Evolutionary conservation across 176 grass and related monocot genomes (phyloP), one percentile per base, ranked within the genome.

Genomic region (Luzula sylvatica): DNA sequence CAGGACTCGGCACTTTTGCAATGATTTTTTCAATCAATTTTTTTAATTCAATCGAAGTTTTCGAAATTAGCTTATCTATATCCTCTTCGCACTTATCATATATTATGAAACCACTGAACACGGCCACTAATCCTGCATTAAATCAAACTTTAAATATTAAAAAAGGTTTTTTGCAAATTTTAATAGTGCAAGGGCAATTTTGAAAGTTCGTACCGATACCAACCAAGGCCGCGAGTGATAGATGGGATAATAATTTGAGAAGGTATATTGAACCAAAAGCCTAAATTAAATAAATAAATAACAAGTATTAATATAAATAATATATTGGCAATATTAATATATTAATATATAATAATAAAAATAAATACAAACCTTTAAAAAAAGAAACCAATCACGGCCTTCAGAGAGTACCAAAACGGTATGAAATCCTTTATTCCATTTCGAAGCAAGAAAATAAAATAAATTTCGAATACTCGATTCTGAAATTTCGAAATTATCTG

Each of bases 81-180:
- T 89, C 92, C 51, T 82, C 70, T 58, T 98, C 85, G 29, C 74
- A 90, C 55, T 98, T 84, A 42, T 98, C 92, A 53, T 98, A 98
- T 67, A 98, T 78, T 38, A 96, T 82, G 68, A 96, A 96, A 70
- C 83, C 63, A 56, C 70, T 73, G 59, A 90, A 98, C 62, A 75
- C 47, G 38, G 67, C 86, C 67, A 82, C 55, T 47, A 90, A 50
- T 38, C 49, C 92, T 98, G 81, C 68, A 73, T n/a, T 51, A 11
- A 67, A 42, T 7, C 17, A 53, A 42, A 30, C 16, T 4, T 46
- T 52, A n/a, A n/a, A n/a, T n/a, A n/a, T n/a, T n/a, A n/a, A n/a
- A n/a, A n/a, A n/a, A n/a, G n/a, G n/a, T n/a, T n/a, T n/a, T n/a
- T n/a, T n/a, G n/a, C n/a, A n/a, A n/a, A n/a, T n/a, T n/a, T n/a